Evolutionary conservation across 768 basidiomycete species (phyloP).

Genomic region (Suillus subaureus): DNA sequence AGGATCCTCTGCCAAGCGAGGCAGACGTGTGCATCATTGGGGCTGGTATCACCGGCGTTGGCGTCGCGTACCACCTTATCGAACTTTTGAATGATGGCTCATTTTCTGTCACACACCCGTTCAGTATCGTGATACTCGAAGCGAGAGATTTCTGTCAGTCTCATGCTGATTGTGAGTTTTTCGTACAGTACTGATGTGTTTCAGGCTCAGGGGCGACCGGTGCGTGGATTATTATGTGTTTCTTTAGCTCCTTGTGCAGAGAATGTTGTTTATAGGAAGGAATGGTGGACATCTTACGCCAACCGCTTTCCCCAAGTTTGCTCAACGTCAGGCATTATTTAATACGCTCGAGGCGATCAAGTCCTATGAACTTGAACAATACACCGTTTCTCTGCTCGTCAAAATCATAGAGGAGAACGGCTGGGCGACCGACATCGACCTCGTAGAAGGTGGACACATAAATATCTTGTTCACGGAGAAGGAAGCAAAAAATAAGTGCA

Average conservation of each 20-base stretch:
- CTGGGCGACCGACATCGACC: conserved; percentile 55
- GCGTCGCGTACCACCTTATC: conserved; percentile 36
- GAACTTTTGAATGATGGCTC: conserved; percentile 24
- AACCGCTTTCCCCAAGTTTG: conserved; percentile 48
- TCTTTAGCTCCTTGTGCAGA: neutral
- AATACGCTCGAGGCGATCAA: conserved; percentile 59
- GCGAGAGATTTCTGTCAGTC: conserved; percentile 83
- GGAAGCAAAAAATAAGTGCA: conserved; percentile 39
- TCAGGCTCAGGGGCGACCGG: conserved; percentile 79
- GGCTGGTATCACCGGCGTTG: too few species aligned
- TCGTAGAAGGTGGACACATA: conserved; percentile 59
- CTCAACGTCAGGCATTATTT: conserved; percentile 35
- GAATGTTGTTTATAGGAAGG: conserved; percentile 47
- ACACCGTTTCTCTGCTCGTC: conserved; percentile 50
- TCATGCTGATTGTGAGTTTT: neutral
- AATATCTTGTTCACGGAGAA: conserved; percentile 39
- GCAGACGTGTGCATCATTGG: too few species aligned
- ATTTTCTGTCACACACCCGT: conserved; percentile 18
- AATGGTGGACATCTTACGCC: conserved; percentile 80
- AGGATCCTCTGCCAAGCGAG: too few species aligned
- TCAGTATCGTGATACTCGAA: conserved; percentile 73
- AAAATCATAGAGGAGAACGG: conserved; percentile 45
- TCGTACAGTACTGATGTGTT: conserved; percentile 1
- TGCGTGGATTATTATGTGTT: conserved; percentile 20
- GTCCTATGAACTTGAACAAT: conserved; percentile 54